A percentile compares a stretch with the other conserved stretches of the same genome.
phyloP scores from a whole-genome alignment of 768 basidiomycete species.

The Wakefieldia striispora region DNA sequence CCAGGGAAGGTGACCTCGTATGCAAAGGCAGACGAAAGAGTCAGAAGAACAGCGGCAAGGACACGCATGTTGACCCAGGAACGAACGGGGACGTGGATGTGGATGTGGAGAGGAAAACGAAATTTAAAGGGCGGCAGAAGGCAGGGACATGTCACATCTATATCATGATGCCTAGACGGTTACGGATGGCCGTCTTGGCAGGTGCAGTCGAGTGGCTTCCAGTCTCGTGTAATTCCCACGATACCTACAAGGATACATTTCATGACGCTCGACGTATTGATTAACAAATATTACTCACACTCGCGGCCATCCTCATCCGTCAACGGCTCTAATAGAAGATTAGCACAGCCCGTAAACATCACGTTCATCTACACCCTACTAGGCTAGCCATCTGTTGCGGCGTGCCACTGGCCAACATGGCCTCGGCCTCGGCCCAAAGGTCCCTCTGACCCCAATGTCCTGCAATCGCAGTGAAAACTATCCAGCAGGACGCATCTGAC shows the following conservation, averaged over 20 bases:
- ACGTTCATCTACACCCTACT: conserved; percentile 8
- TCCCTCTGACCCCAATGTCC: conserved; percentile 79
- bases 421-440: conserved; percentile 75
- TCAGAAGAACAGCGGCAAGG: conserved; percentile 42
- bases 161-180: too few species aligned
- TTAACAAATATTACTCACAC: conserved; percentile 5
- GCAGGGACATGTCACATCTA: too few species aligned
- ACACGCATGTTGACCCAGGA: conserved; percentile 41
- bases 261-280: neutral
- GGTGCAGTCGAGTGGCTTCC: neutral
- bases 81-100: conserved; percentile 13
- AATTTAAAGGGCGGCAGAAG: too few species aligned
- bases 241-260: neutral
- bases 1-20: conserved; percentile 58
- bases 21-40: conserved; percentile 57
- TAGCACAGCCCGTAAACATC: neutral
- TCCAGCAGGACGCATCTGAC: conserved; percentile 62
- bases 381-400: neutral
- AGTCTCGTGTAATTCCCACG: conserved; percentile 24
- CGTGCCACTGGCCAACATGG: conserved; percentile 34
- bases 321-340: too few species aligned
- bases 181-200: conserved; percentile 11
- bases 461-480: conserved; percentile 62
- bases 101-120: conserved; percentile 9
- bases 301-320: neutral